Evolutionary conservation across 352 stramenopile species (phyloP).

Genomic region (Phytophthora pistaciae): DNA sequence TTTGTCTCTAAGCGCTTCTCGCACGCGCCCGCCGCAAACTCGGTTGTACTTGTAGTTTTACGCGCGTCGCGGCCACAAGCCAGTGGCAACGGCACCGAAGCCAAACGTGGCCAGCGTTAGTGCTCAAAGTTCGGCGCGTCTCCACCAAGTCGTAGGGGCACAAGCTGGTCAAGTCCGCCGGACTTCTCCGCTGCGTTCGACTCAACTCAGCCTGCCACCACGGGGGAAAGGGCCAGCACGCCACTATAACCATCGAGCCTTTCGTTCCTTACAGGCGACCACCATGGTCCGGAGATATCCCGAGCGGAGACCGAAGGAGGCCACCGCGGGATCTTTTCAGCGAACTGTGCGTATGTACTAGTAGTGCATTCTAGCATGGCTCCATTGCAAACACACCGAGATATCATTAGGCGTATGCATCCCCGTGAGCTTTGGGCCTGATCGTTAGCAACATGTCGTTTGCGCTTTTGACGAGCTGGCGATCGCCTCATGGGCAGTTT

Average conservation of each 20-base stretch:
- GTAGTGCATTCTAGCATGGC: background rate
- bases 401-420: background rate
- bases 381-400: slow-evolving; percentile 8
- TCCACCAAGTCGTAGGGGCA: slow-evolving; percentile 22
- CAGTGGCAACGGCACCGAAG: slow-evolving; percentile 20
- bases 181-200: slow-evolving; percentile 30
- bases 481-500: background rate
- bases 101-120: slow-evolving; percentile 32
- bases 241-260: slow-evolving; percentile 9
- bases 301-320: slow-evolving; percentile 9
- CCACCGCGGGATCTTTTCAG: slow-evolving; percentile 1
- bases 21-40: background rate
- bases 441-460: slow-evolving; percentile 1
- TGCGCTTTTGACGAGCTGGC: background rate
- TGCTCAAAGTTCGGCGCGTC: slow-evolving; percentile 28
- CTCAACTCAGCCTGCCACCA: slow-evolving; percentile 35
- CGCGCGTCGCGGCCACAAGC: slow-evolving; percentile 15
- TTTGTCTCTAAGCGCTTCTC: slow-evolving; percentile 1
- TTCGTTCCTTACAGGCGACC: slow-evolving; percentile 16
- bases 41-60: slow-evolving; percentile 8
- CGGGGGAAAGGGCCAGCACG: slow-evolving; percentile 20
- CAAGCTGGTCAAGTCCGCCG: slow-evolving; percentile 38
- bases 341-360: slow-evolving; percentile 1
- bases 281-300: slow-evolving; percentile 7
- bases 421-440: background rate